A percentile compares a stretch with the other conserved stretches of the same genome.
Evolutionary conservation across 805 yeast genomes (phyloP).

Genomic region (Saccharomycopsis fibuligera): DNA sequence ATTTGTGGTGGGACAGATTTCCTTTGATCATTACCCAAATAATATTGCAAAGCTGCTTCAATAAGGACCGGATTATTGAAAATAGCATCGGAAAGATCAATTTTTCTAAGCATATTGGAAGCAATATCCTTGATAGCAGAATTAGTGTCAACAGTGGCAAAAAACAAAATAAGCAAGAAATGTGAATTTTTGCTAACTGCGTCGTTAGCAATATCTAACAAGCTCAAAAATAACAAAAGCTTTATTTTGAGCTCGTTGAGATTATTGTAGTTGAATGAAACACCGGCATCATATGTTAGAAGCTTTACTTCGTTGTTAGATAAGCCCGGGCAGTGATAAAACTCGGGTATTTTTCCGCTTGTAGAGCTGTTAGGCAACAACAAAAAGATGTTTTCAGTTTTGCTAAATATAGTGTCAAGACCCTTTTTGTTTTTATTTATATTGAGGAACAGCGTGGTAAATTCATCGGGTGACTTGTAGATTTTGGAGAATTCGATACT

Average conservation of each 20-base stretch:
- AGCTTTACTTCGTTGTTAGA: slow-evolving; percentile 49
- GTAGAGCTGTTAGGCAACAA: slow-evolving; percentile 39
- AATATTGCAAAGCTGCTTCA: slow-evolving; percentile 39
- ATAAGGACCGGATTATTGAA: slow-evolving; percentile 37
- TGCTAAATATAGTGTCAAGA: slow-evolving; percentile 38
- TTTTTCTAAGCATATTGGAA: slow-evolving; percentile 42
- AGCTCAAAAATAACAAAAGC: slow-evolving; percentile 35
- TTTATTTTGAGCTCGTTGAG: slow-evolving; percentile 37
- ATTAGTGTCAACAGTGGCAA: slow-evolving; percentile 58
- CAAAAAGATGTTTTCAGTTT: slow-evolving; percentile 52
- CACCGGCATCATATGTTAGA: slow-evolving; percentile 65
- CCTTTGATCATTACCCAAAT: slow-evolving; percentile 39
- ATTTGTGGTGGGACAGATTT: slow-evolving; percentile 50
- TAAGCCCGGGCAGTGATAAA: slow-evolving; percentile 58
- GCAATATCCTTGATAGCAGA: slow-evolving; percentile 53
- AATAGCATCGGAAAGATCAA: slow-evolving; percentile 22
- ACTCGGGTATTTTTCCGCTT: slow-evolving; percentile 37
- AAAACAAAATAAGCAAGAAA: slow-evolving; percentile 43
- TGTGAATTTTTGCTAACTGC: slow-evolving; percentile 16
- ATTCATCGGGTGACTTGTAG: slow-evolving; percentile 10
- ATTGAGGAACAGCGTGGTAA: slow-evolving; percentile 11
- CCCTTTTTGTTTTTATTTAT: slow-evolving; percentile 28
- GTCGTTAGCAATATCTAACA: slow-evolving; percentile 25
- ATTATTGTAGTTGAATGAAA: slow-evolving; percentile 44
- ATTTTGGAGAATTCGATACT: not conserved